These are phyloP conservation scores for Candida verbasci DNA, from an alignment of 805 yeast species.

Conservation along the genomic window DNA sequence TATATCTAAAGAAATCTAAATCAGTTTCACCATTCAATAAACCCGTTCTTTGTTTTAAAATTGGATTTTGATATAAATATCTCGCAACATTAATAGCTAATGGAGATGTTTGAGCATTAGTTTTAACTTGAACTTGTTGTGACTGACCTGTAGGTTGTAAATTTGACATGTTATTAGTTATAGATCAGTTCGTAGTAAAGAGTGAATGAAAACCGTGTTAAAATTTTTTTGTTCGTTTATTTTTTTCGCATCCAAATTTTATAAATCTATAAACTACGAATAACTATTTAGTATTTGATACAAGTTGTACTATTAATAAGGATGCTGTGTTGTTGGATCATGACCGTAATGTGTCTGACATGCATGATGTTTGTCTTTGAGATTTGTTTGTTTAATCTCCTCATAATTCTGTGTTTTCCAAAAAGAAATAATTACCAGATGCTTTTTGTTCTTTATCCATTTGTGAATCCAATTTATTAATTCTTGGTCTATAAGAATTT, in stretches of 20 bases:
- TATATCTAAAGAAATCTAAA: slow-evolving; percentile 80
- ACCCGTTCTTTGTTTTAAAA: slow-evolving; percentile 81
- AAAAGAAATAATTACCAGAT: slow-evolving; percentile 91
- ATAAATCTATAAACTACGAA: no score
- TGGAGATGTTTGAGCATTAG: slow-evolving; percentile 32
- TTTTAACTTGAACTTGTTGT: slow-evolving; percentile 11
- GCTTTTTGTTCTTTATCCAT: slow-evolving; percentile 98
- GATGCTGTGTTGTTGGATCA: no score
- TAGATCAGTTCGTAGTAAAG: no score
- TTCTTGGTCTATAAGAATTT: slow-evolving; percentile 96
- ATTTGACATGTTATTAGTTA: no score
- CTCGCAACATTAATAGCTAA: slow-evolving; percentile 66
- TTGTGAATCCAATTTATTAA: slow-evolving; percentile 95
- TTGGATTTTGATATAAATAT: slow-evolving; percentile 58
- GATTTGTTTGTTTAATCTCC: no score
- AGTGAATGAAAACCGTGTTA: neutral
- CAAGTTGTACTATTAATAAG: no score
- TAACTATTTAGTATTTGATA: no score
- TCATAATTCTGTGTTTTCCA: slow-evolving; percentile 57
- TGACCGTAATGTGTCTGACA: no score
- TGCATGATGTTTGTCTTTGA: no score
- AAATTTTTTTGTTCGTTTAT: neutral
- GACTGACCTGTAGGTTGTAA: slow-evolving; percentile 1
- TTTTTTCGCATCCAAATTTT: neutral
- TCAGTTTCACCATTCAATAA: slow-evolving; percentile 61